Evolutionary conservation across 305 asterid genomes (phyloP).

Genomic region (Galium porrigens): DNA sequence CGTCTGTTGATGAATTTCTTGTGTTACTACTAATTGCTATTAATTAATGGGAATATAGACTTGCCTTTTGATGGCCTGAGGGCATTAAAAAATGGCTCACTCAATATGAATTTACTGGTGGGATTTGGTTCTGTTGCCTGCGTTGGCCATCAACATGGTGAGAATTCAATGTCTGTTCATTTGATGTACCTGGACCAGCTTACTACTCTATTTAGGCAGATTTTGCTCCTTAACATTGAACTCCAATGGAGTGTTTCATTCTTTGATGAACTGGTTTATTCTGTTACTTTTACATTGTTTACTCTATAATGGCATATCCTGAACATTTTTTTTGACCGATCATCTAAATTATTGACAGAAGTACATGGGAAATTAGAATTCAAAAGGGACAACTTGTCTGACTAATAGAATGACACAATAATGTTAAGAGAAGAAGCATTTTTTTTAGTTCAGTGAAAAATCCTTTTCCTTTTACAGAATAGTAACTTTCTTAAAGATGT

Average conservation of each 20-base stretch:
- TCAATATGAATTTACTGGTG: slow-evolving; percentile 93
- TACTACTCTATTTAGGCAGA: slow-evolving; percentile 26
- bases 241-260: slow-evolving; percentile 84
- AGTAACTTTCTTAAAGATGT: too few species aligned
- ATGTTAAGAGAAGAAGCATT: too few species aligned
- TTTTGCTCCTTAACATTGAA: slow-evolving; percentile 70
- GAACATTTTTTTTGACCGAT: not conserved
- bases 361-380: too few species aligned
- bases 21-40: not conserved
- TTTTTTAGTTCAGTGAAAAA: too few species aligned
- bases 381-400: too few species aligned
- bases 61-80: slow-evolving; percentile 69
- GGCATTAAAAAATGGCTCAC: slow-evolving; percentile 76
- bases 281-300: slow-evolving; percentile 19
- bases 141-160: slow-evolving; percentile 83
- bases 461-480: too few species aligned
- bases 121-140: slow-evolving; percentile 94
- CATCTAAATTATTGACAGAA: not conserved
- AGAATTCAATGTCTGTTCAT: slow-evolving; percentile 20
- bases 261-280: slow-evolving; percentile 89
- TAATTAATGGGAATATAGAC: slow-evolving; percentile 23
- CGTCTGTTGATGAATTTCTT: not conserved
- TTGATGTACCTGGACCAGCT: slow-evolving; percentile 10
- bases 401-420: too few species aligned
- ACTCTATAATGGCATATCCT: not conserved